phyloP scores from a whole-genome alignment of 2,329 filamentous ascomycete species.

The Trichoderma citrinoviride region DNA sequence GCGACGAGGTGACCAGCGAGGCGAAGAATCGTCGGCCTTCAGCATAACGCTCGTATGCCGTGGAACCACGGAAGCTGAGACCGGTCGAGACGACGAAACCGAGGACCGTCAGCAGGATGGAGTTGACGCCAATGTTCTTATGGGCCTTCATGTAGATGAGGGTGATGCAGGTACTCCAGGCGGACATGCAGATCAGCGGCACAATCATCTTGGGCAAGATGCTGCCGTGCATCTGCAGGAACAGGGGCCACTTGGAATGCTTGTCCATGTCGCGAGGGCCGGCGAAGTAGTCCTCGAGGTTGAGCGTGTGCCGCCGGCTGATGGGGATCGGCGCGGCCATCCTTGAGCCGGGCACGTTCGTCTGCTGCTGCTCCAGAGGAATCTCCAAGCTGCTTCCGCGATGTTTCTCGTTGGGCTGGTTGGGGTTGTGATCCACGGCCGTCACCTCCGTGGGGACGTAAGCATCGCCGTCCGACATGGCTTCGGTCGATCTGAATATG shows the following conservation, averaged over 20 bases:
- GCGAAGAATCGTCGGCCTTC: constrained; percentile 65
- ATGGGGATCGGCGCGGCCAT: constrained; percentile 27
- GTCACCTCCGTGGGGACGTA: constrained; percentile 5
- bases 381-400: background rate
- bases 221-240: constrained; percentile 73
- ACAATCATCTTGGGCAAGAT: constrained; percentile 72
- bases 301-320: constrained; percentile 39
- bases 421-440: background rate
- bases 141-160: constrained; percentile 49
- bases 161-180: constrained; percentile 66
- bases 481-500: background rate
- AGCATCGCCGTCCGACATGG: constrained; percentile 14
- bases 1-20: constrained; percentile 57
- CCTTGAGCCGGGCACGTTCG: background rate
- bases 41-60: constrained; percentile 71
- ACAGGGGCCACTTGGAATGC: constrained; percentile 74
- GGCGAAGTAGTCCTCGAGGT: constrained; percentile 61
- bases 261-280: constrained; percentile 67
- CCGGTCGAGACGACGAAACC: constrained; percentile 79
- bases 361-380: constrained; percentile 1
- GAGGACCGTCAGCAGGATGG: constrained; percentile 65
- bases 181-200: constrained; percentile 59
- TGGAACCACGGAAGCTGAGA: constrained; percentile 74
- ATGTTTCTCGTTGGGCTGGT: background rate
- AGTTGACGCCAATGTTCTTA: constrained; percentile 36